A percentile compares a stretch with the other conserved stretches of the same genome.
Conservation (phyloP, 495 filamentous ascomycete genomes). For the Penicillium diatomitis region DNA sequence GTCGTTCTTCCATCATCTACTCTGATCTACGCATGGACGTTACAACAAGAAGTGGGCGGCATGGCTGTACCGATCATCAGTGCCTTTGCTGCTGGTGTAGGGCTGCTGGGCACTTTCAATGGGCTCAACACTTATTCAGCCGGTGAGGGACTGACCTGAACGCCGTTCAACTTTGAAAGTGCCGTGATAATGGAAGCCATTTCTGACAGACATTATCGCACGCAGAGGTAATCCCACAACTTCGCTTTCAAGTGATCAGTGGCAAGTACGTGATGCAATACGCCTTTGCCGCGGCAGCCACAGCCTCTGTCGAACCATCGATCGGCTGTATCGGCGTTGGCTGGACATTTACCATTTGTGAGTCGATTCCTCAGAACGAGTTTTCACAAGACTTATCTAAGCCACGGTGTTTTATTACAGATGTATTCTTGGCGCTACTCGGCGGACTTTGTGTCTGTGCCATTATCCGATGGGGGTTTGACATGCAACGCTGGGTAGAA, state of each 20-base stretch:
- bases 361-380: slow-evolving; percentile 1
- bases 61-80: slow-evolving; percentile 58
- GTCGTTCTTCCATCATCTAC: slow-evolving; percentile 53
- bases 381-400: too few relatives aligned
- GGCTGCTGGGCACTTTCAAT: slow-evolving; percentile 63
- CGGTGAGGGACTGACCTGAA: slow-evolving; percentile 39
- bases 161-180: too few relatives aligned
- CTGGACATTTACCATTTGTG: slow-evolving; percentile 42
- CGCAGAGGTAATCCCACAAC: slow-evolving; percentile 32
- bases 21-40: slow-evolving; percentile 60
- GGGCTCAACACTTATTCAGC: slow-evolving; percentile 66
- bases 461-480: slow-evolving; percentile 31
- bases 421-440: slow-evolving; percentile 25
- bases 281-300: slow-evolving; percentile 55
- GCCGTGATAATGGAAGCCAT: too few relatives aligned
- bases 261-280: slow-evolving; percentile 69
- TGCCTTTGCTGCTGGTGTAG: slow-evolving; percentile 60
- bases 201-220: background rate
- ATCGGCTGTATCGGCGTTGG: slow-evolving; percentile 61
- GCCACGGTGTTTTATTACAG: slow-evolving; percentile 11
- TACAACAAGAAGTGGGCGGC: slow-evolving; percentile 55
- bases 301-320: slow-evolving; percentile 55
- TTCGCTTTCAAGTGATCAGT: slow-evolving; percentile 57
- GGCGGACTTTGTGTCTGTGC: slow-evolving; percentile 25
- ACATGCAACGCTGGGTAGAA: slow-evolving; percentile 37